phyloP scores from a whole-genome alignment of 2,329 filamentous ascomycete genomes.

The Penicillium sp. region DNA sequence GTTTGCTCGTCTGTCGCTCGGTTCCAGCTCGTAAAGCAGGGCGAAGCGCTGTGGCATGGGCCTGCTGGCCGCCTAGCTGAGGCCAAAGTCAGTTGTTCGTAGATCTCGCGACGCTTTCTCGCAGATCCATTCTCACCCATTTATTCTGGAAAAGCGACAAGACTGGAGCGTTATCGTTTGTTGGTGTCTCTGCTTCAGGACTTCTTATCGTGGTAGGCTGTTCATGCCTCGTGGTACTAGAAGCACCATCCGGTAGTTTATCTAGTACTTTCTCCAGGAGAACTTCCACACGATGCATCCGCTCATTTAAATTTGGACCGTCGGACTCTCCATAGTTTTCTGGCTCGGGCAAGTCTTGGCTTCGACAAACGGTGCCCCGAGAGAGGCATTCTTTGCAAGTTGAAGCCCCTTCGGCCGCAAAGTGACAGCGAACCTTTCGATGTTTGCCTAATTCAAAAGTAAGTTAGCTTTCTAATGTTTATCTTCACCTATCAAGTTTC shows the following conservation, averaged over 20 bases:
- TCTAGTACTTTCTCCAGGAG: constrained; percentile 13
- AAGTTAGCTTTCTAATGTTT: neutral
- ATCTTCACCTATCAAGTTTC: too few species aligned
- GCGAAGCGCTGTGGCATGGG: neutral
- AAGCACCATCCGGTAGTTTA: neutral
- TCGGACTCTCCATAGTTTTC: constrained; percentile 17
- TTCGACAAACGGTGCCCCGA: constrained; percentile 13
- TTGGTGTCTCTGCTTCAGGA: constrained; percentile 2
- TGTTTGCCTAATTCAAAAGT: constrained; percentile 15
- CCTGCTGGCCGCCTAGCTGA: neutral
- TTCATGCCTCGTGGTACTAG: neutral
- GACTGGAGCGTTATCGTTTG: constrained; percentile 12
- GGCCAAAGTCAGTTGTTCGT: neutral
- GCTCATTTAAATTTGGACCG: constrained; percentile 12
- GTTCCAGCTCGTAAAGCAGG: neutral
- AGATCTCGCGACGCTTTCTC: too few species aligned
- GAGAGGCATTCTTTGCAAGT: constrained; percentile 17
- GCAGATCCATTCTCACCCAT: constrained; percentile 5
- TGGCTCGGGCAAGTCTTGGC: constrained; percentile 18
- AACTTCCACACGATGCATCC: constrained; percentile 14
- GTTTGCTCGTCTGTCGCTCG: neutral
- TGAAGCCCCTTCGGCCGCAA: constrained; percentile 9
- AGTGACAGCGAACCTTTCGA: constrained; percentile 20
- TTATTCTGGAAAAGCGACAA: constrained; percentile 14
- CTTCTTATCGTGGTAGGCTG: neutral